A percentile compares a stretch with the other conserved stretches of the same genome.
Evolutionary conservation across 169 alveolate genomes (phyloP).

Genomic region (Sarcocystis neurona): DNA sequence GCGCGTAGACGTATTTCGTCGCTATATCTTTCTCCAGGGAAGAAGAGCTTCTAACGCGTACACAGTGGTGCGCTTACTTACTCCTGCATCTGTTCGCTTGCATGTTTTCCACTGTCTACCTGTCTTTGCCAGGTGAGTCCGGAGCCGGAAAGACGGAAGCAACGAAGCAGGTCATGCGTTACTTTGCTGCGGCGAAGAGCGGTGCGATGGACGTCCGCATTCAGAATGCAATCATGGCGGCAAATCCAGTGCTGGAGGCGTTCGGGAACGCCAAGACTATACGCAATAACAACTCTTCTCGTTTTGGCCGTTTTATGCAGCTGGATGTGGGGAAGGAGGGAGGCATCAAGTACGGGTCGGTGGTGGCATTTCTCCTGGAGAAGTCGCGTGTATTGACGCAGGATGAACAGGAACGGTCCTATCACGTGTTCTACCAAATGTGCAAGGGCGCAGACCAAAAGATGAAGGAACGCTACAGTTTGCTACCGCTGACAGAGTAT

Average conservation of each 20-base stretch:
- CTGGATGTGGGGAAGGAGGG: conserved; percentile 78
- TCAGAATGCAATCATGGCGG: conserved; percentile 80
- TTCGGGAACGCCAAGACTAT: conserved; percentile 93
- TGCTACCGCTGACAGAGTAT: conserved; percentile 76
- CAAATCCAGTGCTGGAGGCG: conserved; percentile 90
- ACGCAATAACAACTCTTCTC: conserved; percentile 86
- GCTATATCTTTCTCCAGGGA: not conserved
- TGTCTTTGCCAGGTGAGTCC: conserved; percentile 92
- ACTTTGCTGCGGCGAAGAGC: conserved; percentile 67
- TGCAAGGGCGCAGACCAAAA: conserved; percentile 87
- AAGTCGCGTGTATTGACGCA: conserved; percentile 75
- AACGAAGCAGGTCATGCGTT: conserved; percentile 78
- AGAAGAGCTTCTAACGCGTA: not conserved
- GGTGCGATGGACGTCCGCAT: conserved; percentile 66
- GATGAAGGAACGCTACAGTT: conserved; percentile 76
- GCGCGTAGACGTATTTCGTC: no score
- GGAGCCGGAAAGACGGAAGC: conserved; percentile 99
- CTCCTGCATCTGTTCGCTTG: not conserved
- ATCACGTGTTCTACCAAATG: conserved; percentile 96
- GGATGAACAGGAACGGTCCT: conserved; percentile 92
- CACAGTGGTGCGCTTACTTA: not conserved
- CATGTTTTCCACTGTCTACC: not conserved
- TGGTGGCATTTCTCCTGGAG: conserved; percentile 86
- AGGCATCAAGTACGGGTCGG: conserved; percentile 67
- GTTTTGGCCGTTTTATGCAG: conserved; percentile 96